Evolutionary conservation across 306 rosid genomes (phyloP).

Genomic region (Begonia masoniana): DNA sequence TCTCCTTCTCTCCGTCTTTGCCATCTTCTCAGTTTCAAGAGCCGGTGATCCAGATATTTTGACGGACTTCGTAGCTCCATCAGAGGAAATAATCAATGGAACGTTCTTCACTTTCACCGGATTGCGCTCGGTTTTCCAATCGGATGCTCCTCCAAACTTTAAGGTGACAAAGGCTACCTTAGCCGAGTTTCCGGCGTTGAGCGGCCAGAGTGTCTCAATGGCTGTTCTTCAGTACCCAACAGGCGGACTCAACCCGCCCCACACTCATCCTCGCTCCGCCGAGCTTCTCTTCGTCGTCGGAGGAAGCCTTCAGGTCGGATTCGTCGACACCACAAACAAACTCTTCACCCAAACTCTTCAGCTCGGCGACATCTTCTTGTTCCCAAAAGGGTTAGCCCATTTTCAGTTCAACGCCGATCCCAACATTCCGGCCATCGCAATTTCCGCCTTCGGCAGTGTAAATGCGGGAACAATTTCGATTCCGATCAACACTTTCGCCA

Average conservation of each 20-base stretch:
- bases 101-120: constrained; percentile 40
- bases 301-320: constrained; percentile 35
- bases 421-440: constrained; percentile 4
- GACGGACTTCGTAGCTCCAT: constrained; percentile 23
- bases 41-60: constrained; percentile 39
- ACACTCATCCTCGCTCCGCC: constrained; percentile 41
- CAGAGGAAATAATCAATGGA: background rate
- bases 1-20: too few species aligned
- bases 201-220: constrained; percentile 47
- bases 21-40: too few species aligned
- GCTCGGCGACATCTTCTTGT: constrained; percentile 28
- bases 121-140: constrained; percentile 10
- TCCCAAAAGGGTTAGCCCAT: constrained; percentile 45
- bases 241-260: constrained; percentile 31
- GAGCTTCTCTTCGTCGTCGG: constrained; percentile 25
- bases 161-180: constrained; percentile 23
- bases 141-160: constrained; percentile 5
- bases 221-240: constrained; percentile 31
- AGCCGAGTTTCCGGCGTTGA: constrained; percentile 32
- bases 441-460: constrained; percentile 40
- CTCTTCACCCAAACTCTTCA: constrained; percentile 31
- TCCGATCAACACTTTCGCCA: constrained; percentile 22
- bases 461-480: constrained; percentile 26
- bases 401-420: constrained; percentile 31
- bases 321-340: constrained; percentile 36